Conservation (phyloP, 2,329 filamentous ascomycete species). For the Colletotrichum salicis region DNA sequence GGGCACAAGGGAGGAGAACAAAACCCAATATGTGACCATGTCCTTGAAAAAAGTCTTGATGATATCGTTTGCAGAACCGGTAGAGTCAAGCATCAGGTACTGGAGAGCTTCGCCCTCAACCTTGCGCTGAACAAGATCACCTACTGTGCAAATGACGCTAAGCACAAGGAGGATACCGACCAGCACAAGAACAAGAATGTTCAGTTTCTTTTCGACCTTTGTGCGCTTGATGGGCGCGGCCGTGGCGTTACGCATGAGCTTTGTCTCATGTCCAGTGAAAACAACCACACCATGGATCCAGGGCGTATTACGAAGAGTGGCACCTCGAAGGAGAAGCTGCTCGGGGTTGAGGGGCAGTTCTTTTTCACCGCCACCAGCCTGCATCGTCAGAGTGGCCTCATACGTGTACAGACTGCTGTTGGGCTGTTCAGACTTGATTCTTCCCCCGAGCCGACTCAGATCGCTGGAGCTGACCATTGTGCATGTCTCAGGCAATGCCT, state of each 20-base stretch:
- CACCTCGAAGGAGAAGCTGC: conserved; percentile 90
- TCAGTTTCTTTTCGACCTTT: conserved; percentile 93
- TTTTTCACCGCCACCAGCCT: conserved; percentile 90
- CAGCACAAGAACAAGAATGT: conserved; percentile 90
- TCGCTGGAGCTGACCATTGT: conserved; percentile 87
- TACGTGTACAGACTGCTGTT: conserved; percentile 99
- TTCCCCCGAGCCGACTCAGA: conserved; percentile 84
- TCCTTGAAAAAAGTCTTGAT: conserved; percentile 89
- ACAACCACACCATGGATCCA: conserved; percentile 98
- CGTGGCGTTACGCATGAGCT: conserved; percentile 98
- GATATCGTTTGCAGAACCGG: conserved; percentile 64
- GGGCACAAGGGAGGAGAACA: conserved; percentile 95
- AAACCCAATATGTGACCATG: conserved; percentile 97
- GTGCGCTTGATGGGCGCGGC: conserved; percentile 98
- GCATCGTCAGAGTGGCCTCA: conserved; percentile 93
- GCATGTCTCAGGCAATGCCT: conserved; percentile 92
- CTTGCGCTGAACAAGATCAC: conserved; percentile 83
- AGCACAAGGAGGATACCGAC: conserved; percentile 85
- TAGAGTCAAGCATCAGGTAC: conserved; percentile 77
- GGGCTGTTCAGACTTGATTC: conserved; percentile 92
- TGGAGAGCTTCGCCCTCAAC: conserved; percentile 70
- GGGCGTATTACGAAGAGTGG: conserved; percentile 93
- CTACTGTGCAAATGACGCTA: conserved; percentile 89
- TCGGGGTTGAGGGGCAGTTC: conserved; percentile 91
- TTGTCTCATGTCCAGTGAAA: conserved; percentile 97